A percentile compares a stretch with the other conserved stretches of the same genome.
Conservation (phyloP, 2,329 filamentous ascomycete genomes). For the Hirsutella rhossiliensis region DNA sequence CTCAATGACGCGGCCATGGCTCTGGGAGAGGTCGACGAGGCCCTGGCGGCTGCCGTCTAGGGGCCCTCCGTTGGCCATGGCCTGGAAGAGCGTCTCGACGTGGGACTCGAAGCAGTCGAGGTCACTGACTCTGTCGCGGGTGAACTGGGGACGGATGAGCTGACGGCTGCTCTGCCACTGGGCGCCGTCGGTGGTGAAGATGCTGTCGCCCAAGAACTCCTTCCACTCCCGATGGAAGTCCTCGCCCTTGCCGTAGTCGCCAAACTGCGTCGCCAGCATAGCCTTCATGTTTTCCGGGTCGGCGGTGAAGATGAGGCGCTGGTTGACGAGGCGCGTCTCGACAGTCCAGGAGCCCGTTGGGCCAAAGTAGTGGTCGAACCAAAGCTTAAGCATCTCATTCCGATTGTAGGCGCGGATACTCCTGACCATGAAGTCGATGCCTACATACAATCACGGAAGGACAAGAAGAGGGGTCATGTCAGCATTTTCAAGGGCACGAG, state of each 20-base stretch:
- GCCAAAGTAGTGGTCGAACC: constrained; percentile 37
- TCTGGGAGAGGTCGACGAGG: constrained; percentile 46
- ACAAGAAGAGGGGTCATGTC: too few relatives aligned
- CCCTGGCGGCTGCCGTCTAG: constrained; percentile 46
- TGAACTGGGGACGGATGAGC: constrained; percentile 76
- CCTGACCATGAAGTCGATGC: constrained; percentile 3
- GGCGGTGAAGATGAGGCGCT: constrained; percentile 60
- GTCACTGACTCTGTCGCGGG: constrained; percentile 73
- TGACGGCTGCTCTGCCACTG: constrained; percentile 73
- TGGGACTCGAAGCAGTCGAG: constrained; percentile 72
- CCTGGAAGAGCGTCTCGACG: constrained; percentile 57
- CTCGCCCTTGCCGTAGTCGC: constrained; percentile 70
- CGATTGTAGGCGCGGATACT: constrained; percentile 38
- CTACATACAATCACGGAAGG: too few relatives aligned
- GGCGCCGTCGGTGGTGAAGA: constrained; percentile 69
- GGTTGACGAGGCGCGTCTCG: constrained; percentile 42
- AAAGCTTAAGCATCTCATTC: constrained; percentile 49
- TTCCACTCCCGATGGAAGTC: constrained; percentile 66
- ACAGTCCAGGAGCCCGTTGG: constrained; percentile 38
- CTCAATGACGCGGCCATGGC: constrained; percentile 53
- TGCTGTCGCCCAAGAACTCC: constrained; percentile 60
- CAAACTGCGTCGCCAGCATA: constrained; percentile 72
- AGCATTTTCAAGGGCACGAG: too few relatives aligned
- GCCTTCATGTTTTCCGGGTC: constrained; percentile 89
- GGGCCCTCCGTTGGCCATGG: constrained; percentile 47